A percentile compares a stretch with the other conserved stretches of the same genome.
These are phyloP conservation scores for Clitoria ternatea DNA, from an alignment of 306 rosid genomes.

Conservation along the genomic window DNA sequence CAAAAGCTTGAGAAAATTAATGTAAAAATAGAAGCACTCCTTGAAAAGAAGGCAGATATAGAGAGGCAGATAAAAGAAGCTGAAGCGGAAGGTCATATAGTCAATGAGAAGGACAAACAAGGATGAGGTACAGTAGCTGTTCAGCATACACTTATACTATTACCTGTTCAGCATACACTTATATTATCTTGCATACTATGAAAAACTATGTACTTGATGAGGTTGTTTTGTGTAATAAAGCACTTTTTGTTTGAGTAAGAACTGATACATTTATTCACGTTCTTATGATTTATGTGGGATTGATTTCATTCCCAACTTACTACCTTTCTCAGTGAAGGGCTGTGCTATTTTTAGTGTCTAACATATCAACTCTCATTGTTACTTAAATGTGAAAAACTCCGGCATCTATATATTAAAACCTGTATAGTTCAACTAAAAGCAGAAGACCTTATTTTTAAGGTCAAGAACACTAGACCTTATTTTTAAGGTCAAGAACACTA, in stretches of 20 bases:
- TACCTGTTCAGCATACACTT: background rate
- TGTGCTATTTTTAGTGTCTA: background rate
- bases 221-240: slow-evolving; percentile 20
- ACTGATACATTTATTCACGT: background rate
- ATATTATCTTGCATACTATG: background rate
- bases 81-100: slow-evolving; percentile 23
- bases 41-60: slow-evolving; percentile 43
- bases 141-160: background rate
- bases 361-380: background rate
- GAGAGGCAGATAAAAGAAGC: slow-evolving; percentile 55
- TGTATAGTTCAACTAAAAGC: background rate
- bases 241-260: background rate
- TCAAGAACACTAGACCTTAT: background rate
- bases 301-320: background rate
- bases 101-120: slow-evolving; percentile 19
- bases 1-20: slow-evolving; percentile 58
- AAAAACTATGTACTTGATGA: background rate
- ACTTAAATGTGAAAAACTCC: background rate
- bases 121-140: background rate
- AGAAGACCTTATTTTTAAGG: background rate
- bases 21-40: slow-evolving; percentile 49
- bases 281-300: background rate
- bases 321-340: background rate
- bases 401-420: background rate
- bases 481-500: background rate